Evolutionary conservation across 768 basidiomycete species (phyloP), one percentile per base, ranked within the genome.

Genomic region (Mycena sanguinolenta): DNA sequence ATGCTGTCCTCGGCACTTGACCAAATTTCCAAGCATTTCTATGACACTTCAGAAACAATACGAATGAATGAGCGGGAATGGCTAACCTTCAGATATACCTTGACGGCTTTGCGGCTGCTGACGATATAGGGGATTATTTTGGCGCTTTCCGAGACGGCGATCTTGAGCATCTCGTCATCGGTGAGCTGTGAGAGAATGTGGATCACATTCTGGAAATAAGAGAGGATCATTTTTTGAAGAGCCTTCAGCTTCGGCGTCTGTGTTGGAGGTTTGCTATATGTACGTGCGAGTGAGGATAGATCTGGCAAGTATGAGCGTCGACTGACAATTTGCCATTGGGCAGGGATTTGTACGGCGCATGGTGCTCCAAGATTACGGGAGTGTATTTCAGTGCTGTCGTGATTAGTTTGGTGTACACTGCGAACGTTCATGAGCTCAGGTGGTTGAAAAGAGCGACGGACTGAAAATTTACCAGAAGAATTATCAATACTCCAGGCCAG

Each of bases 371-470:
- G 10, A 98, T 87, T 46, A 98, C 87, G 2, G 98, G 97, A 0
- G 97, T 97, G 81, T 95, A 99, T 76, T 90, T 90, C 30, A 99
- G 84, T 2, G 96, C 83, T 0, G 97, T 97, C 14, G 89, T 89
- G 52, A 99, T 85, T 25, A 99, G 87, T 82, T 98, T 98, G 84
- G 92, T 92, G 83, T 97, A 99, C n/a, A 98, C 96, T 97, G 65
- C 12, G 44, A 62, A 21, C 49, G 34, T 53, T 27, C 14, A 36
- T 49, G 30, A 27, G 50, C 25, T 14, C 32, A 27, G 21, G 13
- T 10, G 4, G 16, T 36, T 9, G 21, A 3, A 25, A 57, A 44
- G 61, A 42, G 44, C 38, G 42, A 53, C n/a, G n/a, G n/a, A n/a
- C n/a, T n/a, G n/a, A n/a, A 57, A 65, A 25, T 87, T 65, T 74